Base-by-base conservation (phyloP, 306 rosid species). In the Boehmeria nivea region DNA sequence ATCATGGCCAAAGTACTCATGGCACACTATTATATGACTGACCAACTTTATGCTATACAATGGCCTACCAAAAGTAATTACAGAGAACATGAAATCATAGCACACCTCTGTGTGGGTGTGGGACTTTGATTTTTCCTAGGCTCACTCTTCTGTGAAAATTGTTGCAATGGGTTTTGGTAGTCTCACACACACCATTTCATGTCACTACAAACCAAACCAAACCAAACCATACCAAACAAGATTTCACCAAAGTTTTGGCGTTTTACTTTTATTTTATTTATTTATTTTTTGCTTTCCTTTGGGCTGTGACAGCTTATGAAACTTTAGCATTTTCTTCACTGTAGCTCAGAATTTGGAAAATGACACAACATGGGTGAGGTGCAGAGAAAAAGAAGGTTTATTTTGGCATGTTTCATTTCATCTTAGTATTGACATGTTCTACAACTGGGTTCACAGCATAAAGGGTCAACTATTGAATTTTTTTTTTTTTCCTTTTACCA, bases 21-120 rank as follows among this genome's bases (percentile, higher is more conserved):
- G 47, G 15, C 17, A 39, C 6, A 39, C 65, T 51, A 60, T 51
- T 33, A 67, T 26, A 60, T 67, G 64, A 43, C 74, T 57, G 61
- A 55, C 52, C 62, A 43, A 60, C 67, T 73, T 59, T 27, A 57
- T 36, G 13, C 48, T 10, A 20, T 15, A 39, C 59, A 2, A 54
- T 61, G 59, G 8, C 74, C 52, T 55, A 34, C 45, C 56, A 16
- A 31, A 47, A 53, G 63, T 39, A 61, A 27, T 28, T 53, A n/a
- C 36, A 37, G 57, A 37, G 57, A 45, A 33, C 67, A 44, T 52
- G 36, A 22, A 53, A 19, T 49, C 17, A 26, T 54, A 10, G 14
- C 18, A 17, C 63, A 39, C 43, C 43, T 40, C 61, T 33, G 19
- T n/a, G n/a, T n/a, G n/a, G n/a, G n/a, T n/a, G n/a, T 27, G 57